Conservation (phyloP, 1,284 basidiomycete species). For the Polyporus tsugae region DNA sequence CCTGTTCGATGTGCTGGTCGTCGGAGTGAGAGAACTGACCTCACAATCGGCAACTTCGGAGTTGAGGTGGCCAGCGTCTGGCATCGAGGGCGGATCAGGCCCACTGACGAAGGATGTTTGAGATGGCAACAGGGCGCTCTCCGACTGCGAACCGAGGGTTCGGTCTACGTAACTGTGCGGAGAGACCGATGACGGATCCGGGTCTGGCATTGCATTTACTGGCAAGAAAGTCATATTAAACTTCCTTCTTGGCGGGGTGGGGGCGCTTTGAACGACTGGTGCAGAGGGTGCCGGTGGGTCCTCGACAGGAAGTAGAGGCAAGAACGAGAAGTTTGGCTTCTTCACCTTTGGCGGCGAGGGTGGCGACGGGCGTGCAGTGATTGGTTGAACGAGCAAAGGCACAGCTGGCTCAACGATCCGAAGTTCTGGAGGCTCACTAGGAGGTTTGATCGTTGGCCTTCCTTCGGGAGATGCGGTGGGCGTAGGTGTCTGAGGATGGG, state of each 20-base stretch:
- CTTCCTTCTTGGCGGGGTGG: constrained; percentile 31
- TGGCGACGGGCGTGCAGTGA: constrained; percentile 12
- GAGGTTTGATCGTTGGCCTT: constrained; percentile 24
- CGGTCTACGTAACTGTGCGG: constrained; percentile 7
- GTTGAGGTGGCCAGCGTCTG: constrained; percentile 24
- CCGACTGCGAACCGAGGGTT: background rate
- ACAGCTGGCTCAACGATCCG: constrained; percentile 15
- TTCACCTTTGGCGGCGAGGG: constrained; percentile 19
- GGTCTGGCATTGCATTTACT: constrained; percentile 33
- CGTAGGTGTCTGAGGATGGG: constrained; percentile 27
- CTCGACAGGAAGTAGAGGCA: constrained; percentile 41
- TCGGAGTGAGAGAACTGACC: constrained; percentile 13
- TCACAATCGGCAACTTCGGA: constrained; percentile 4
- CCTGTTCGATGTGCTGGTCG: constrained; percentile 4
- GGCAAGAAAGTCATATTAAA: constrained; percentile 44
- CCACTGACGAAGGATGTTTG: constrained; percentile 20
- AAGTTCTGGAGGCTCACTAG: constrained; percentile 24
- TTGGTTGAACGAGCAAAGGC: background rate
- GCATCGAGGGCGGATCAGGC: constrained; percentile 22
- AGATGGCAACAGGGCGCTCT: constrained; percentile 25
- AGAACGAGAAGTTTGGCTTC: constrained; percentile 36
- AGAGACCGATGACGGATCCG: constrained; percentile 12
- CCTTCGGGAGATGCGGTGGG: constrained; percentile 30
- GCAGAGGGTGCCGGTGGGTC: constrained; percentile 29
- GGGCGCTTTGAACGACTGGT: constrained; percentile 18